These are phyloP conservation scores for Sorghum bicolor DNA, from an alignment of 176 grass and related monocot species.

Conservation along the genomic window DNA sequence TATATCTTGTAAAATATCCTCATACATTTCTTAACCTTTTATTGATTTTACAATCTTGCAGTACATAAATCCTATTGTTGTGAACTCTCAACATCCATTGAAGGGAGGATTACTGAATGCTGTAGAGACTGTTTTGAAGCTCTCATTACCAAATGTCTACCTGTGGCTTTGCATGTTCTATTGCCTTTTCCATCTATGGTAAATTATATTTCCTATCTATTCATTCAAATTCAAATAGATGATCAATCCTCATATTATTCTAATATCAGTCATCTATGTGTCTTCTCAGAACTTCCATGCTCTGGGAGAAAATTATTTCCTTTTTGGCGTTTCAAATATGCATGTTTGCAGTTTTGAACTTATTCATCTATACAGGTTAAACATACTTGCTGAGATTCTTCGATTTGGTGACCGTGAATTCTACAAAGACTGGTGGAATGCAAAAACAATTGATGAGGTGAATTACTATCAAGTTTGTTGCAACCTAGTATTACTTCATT, in stretches of 20 bases:
- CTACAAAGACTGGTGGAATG: conserved; percentile 99
- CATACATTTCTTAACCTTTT: conserved; percentile 6
- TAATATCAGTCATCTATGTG: neutral
- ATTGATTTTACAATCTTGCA: conserved; percentile 40
- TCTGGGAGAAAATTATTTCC: neutral
- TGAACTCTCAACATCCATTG: conserved; percentile 94
- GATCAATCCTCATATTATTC: neutral
- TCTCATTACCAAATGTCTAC: conserved; percentile 93
- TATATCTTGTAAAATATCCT: conserved; percentile 3
- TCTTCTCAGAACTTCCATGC: neutral
- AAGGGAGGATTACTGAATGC: conserved; percentile 80
- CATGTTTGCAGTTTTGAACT: conserved; percentile 13
- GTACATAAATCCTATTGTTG: conserved; percentile 97
- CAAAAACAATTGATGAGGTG: conserved; percentile 98
- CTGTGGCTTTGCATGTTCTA: conserved; percentile 99
- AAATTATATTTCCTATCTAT: conserved; percentile 27
- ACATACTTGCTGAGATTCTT: conserved; percentile 97
- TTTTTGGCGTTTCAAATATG: neutral
- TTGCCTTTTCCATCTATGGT: conserved; percentile 97
- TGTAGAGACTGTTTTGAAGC: conserved; percentile 82
- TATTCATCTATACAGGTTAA: conserved; percentile 56
- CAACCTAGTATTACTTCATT: neutral
- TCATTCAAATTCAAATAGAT: conserved; percentile 12
- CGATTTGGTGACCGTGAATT: conserved; percentile 96
- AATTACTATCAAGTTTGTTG: neutral